Base-by-base conservation (phyloP, 768 basidiomycete genomes). In the Hysterangium stoloniferum region DNA sequence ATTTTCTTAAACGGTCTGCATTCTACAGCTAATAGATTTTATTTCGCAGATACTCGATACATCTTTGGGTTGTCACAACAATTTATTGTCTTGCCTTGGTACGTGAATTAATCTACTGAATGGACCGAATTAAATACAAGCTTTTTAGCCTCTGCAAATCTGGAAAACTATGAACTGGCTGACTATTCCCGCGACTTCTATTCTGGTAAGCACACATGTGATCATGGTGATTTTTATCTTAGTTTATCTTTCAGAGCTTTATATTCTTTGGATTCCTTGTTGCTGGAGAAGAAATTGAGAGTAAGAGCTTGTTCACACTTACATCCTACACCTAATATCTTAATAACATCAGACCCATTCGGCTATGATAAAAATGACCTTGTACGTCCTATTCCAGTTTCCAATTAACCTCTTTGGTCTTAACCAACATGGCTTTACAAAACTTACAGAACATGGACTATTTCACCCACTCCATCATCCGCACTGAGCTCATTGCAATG, bases 351-450 rank as follows among this genome's bases (percentile, higher is more conserved):
- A 75, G 71, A 75, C 63, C 73, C 73, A n/a, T 75, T 74, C 57
- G 75, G 69, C 62, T 84, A 84, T 58, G 84, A 84, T 65, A 82
- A 80, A 63, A 85, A 86, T 60, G 84, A 85, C 57, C 69, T 85
- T 50, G 78, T 80, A 54, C 54, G 75, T n/a, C 37, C 1, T 17
- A 53, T 44, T 47, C 34, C n/a, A n/a, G n/a, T n/a, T n/a, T n/a
- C 57, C 34, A 38, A 36, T 48, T 49, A 53, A 20, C 41, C 17
- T 45, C 37, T 20, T 13, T 22, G 28, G 13, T 20, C 3, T 12
- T 2, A n/a, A 20, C 25, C 15, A 24, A 29, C 4, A 15, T 33
- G 7, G 13, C 8, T n/a, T 27, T 42, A 34, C 19, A 20, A 41
- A 47, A 46, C 19, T 13, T 35, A 29, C 57, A 76, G 76, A 80